These are phyloP conservation scores for Durusdinium trenchii DNA, from an alignment of 73 alveolate species.

Conservation along the genomic window DNA sequence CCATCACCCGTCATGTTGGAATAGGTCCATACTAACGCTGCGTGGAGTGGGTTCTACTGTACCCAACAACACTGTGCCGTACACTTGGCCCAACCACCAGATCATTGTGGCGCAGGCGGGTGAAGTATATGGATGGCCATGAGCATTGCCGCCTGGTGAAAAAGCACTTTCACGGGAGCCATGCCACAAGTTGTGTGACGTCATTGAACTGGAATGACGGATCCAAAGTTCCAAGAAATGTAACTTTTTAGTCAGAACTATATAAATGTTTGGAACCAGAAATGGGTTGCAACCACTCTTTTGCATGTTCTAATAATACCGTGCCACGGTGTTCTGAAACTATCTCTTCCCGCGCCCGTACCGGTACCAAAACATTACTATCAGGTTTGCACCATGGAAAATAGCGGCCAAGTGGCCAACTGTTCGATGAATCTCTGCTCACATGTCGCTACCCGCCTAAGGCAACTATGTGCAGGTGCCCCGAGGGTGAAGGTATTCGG, in stretches of 20 bases:
- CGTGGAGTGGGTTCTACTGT: no score
- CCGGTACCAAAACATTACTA: neutral
- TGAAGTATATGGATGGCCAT: slow-evolving; percentile 91
- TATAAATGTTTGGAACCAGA: neutral
- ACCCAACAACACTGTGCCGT: no score
- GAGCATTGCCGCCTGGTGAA: slow-evolving; percentile 24
- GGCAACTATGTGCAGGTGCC: slow-evolving; percentile 41
- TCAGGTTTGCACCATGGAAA: neutral
- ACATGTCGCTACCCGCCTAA: neutral
- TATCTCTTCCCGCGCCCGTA: neutral
- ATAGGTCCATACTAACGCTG: no score
- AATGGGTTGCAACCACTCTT: no score
- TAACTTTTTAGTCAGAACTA: neutral
- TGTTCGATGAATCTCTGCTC: no score
- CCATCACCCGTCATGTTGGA: no score
- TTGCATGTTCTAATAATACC: neutral
- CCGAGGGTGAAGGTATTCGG: neutral
- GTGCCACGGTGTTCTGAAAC: neutral
- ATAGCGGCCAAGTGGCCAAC: neutral
- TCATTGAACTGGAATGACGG: neutral
- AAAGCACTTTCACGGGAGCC: neutral
- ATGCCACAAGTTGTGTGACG: neutral
- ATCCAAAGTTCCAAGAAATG: neutral
- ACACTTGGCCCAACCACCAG: no score
- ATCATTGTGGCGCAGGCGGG: slow-evolving; percentile 32